A percentile compares a stretch with the other conserved stretches of the same genome.
Evolutionary conservation across 2,329 filamentous ascomycete genomes (phyloP).

Genomic region (Alternaria burnsii): DNA sequence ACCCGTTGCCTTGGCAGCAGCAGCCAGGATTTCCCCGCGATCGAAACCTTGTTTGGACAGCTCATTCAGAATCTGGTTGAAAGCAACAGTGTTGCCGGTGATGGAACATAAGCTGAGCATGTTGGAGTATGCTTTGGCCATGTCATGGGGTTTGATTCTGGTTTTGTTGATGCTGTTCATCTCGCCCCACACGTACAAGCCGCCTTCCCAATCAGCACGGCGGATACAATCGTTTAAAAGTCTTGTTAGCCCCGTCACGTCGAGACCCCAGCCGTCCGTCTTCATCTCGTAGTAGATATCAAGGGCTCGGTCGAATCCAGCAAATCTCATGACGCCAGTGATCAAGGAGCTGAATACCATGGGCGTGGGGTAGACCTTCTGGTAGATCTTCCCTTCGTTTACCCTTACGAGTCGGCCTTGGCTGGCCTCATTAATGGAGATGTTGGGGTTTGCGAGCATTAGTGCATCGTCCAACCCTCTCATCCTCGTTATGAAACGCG

Average conservation of each 20-base stretch:
- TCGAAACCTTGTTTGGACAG: slow-evolving; percentile 34
- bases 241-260: slow-evolving; percentile 49
- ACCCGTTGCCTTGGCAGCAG: slow-evolving; percentile 24
- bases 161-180: slow-evolving; percentile 48
- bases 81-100: slow-evolving; percentile 41
- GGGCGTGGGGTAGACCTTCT: slow-evolving; percentile 56
- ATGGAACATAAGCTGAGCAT: slow-evolving; percentile 47
- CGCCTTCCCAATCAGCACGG: slow-evolving; percentile 47
- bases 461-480: slow-evolving; percentile 52
- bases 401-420: slow-evolving; percentile 37
- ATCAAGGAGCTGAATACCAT: slow-evolving; percentile 55
- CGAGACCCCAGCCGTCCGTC: slow-evolving; percentile 57
- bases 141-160: slow-evolving; percentile 27
- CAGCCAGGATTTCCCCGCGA: slow-evolving; percentile 34
- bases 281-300: slow-evolving; percentile 55
- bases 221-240: slow-evolving; percentile 54
- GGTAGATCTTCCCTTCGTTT: slow-evolving; percentile 46
- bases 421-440: slow-evolving; percentile 47
- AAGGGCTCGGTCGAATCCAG: slow-evolving; percentile 55
- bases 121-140: slow-evolving; percentile 41
- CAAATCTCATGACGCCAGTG: slow-evolving; percentile 54
- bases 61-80: slow-evolving; percentile 44
- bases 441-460: slow-evolving; percentile 51
- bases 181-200: slow-evolving; percentile 53
- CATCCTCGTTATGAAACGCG: slow-evolving; percentile 53